These are phyloP conservation scores for Cyathus striatus DNA, from an alignment of 768 basidiomycete genomes.

Conservation along the genomic window DNA sequence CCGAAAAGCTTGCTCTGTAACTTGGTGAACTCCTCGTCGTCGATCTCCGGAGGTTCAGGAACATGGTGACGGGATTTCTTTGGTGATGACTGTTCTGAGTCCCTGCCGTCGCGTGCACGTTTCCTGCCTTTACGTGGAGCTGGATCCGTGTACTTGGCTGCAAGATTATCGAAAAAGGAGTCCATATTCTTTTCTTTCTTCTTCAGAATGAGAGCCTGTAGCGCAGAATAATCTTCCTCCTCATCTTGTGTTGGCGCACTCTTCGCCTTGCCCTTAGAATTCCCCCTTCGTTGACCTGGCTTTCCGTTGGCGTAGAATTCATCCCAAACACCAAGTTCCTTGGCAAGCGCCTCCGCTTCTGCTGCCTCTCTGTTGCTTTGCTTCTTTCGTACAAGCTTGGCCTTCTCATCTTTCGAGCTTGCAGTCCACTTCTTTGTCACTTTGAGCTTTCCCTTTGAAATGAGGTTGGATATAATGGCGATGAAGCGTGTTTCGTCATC, in stretches of 20 bases:
- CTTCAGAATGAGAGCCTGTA: slow-evolving; percentile 81
- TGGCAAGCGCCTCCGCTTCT: slow-evolving; percentile 82
- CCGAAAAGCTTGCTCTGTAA: slow-evolving; percentile 54
- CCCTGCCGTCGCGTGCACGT: slow-evolving; percentile 35
- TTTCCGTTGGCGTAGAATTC: slow-evolving; percentile 85
- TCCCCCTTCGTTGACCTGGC: slow-evolving; percentile 50
- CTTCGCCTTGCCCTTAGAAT: slow-evolving; percentile 31
- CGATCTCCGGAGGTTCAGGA: slow-evolving; percentile 48
- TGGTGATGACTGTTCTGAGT: slow-evolving; percentile 38
- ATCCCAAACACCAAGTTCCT: slow-evolving; percentile 90
- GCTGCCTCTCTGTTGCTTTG: slow-evolving; percentile 72
- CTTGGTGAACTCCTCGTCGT: slow-evolving; percentile 61
- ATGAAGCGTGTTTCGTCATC: slow-evolving; percentile 88
- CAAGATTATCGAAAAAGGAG: slow-evolving; percentile 70
- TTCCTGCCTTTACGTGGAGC: slow-evolving; percentile 52
- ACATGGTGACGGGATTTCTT: slow-evolving; percentile 43
- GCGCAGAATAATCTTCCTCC: slow-evolving; percentile 60
- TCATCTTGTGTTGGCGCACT: slow-evolving; percentile 32
- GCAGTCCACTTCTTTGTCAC: slow-evolving; percentile 59
- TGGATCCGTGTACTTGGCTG: slow-evolving; percentile 64
- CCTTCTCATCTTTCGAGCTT: slow-evolving; percentile 76
- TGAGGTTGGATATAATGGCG: slow-evolving; percentile 57
- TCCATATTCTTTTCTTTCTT: slow-evolving; percentile 62
- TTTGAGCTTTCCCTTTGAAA: slow-evolving; percentile 55
- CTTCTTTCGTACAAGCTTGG: slow-evolving; percentile 67